These are phyloP conservation scores for Inga leiocalycina DNA, from an alignment of 306 rosid genomes.

Conservation along the genomic window DNA sequence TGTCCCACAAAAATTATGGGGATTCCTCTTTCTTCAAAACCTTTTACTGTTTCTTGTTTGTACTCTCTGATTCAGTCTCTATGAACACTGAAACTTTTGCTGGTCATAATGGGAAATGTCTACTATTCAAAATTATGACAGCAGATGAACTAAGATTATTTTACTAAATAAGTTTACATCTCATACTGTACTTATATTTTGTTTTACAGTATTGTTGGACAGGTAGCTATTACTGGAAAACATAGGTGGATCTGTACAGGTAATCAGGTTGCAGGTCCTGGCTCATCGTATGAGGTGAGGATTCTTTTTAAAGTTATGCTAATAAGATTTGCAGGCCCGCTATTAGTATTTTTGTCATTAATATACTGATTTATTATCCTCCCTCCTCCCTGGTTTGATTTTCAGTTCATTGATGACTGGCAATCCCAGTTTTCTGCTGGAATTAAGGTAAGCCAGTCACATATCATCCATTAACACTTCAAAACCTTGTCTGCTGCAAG, in stretches of 20 bases:
- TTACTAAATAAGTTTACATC: background rate
- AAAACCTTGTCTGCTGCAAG: background rate
- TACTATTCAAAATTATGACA: background rate
- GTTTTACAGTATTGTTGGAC: constrained; percentile 79
- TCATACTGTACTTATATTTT: constrained; percentile 6
- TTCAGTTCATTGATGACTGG: constrained; percentile 81
- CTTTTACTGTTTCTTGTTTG: background rate
- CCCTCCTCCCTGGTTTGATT: constrained; percentile 34
- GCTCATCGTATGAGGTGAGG: constrained; percentile 72
- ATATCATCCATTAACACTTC: background rate
- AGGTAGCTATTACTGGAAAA: constrained; percentile 88
- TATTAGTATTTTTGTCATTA: constrained; percentile 5
- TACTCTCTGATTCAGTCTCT: background rate
- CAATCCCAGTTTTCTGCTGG: constrained; percentile 88
- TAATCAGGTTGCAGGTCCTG: constrained; percentile 50
- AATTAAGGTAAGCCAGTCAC: constrained; percentile 65
- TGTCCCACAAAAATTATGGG: background rate
- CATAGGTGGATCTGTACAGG: constrained; percentile 92
- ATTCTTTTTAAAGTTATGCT: constrained; percentile 31
- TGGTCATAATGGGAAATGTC: background rate
- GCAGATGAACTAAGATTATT: background rate
- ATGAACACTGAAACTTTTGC: background rate
- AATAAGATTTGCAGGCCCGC: constrained; percentile 4
- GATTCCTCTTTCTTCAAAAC: background rate
- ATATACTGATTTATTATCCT: constrained; percentile 23